phyloP scores from a whole-genome alignment of 805 yeast species.

The Yarrowia keelungensis region DNA sequence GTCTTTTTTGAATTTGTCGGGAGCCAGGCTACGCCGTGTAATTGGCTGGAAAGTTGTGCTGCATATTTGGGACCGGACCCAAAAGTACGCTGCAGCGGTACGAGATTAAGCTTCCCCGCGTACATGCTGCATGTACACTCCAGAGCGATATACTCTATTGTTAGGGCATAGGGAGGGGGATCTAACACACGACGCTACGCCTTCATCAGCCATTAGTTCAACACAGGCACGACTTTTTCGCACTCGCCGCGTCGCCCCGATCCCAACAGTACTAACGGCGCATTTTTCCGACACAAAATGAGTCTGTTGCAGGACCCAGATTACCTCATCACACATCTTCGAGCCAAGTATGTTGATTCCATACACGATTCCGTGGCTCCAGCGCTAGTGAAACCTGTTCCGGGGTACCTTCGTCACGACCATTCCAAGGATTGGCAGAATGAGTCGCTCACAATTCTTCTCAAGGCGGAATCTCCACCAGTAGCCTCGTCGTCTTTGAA shows the following conservation, averaged over 20 bases:
- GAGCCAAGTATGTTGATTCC: conserved; percentile 47
- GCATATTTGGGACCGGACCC: conserved; percentile 27
- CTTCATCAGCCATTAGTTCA: not conserved
- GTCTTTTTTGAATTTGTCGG: conserved; percentile 36
- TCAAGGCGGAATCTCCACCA: conserved; percentile 45
- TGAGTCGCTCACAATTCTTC: conserved; percentile 25
- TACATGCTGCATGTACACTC: conserved; percentile 24
- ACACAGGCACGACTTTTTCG: not conserved
- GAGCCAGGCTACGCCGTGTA: conserved; percentile 22
- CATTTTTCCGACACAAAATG: conserved; percentile 2
- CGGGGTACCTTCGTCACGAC: conserved; percentile 36
- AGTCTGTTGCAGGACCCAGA: conserved; percentile 39
- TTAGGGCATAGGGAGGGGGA: conserved; percentile 39
- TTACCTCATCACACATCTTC: conserved; percentile 47
- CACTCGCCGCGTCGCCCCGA: not conserved
- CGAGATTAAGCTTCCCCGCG: not conserved
- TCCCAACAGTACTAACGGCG: not conserved
- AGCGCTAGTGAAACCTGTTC: conserved; percentile 44
- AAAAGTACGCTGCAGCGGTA: conserved; percentile 7
- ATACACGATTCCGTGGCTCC: conserved; percentile 47
- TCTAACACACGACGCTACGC: conserved; percentile 1
- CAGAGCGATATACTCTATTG: conserved; percentile 36
- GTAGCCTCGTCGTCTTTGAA: conserved; percentile 42
- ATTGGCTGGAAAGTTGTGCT: conserved; percentile 39
- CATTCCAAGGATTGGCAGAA: conserved; percentile 31